Conservation (phyloP, 805 yeast genomes). For the Teunomyces tritomae region DNA sequence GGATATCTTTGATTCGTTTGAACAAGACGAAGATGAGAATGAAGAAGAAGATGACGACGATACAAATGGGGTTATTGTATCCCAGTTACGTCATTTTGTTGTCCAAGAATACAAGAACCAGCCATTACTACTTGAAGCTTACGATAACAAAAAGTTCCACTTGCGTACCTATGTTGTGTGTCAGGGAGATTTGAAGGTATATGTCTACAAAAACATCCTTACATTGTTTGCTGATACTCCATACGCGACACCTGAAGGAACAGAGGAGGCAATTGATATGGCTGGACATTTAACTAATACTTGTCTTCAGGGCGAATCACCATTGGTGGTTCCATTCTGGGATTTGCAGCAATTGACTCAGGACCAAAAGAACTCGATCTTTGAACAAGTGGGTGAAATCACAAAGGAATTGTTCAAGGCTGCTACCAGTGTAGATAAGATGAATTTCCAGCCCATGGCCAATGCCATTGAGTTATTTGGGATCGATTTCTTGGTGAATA, state of each 20-base stretch:
- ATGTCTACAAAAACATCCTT: slow-evolving; percentile 75
- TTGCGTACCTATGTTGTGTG: slow-evolving; percentile 81
- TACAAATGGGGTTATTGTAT: slow-evolving; percentile 69
- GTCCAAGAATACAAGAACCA: slow-evolving; percentile 74
- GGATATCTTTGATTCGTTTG: slow-evolving; percentile 79
- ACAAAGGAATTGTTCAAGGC: slow-evolving; percentile 75
- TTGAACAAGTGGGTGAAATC: slow-evolving; percentile 55
- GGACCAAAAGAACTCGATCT: slow-evolving; percentile 40
- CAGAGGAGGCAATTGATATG: slow-evolving; percentile 41
- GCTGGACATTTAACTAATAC: slow-evolving; percentile 90
- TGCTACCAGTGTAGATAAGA: slow-evolving; percentile 73
- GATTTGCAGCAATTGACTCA: slow-evolving; percentile 39
- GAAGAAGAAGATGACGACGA: slow-evolving; percentile 42
- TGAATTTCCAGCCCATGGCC: slow-evolving; percentile 76
- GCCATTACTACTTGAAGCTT: slow-evolving; percentile 65
- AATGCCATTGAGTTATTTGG: slow-evolving; percentile 90
- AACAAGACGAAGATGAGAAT: slow-evolving; percentile 64
- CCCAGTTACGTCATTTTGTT: slow-evolving; percentile 87
- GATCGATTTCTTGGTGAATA: slow-evolving; percentile 77
- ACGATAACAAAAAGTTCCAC: slow-evolving; percentile 78
- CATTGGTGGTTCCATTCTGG: slow-evolving; percentile 66
- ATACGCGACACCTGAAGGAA: slow-evolving; percentile 32
- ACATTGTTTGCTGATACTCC: slow-evolving; percentile 70
- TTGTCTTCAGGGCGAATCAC: slow-evolving; percentile 65
- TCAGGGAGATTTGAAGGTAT: slow-evolving; percentile 71